These are phyloP conservation scores for Ascochyta fabae DNA, from an alignment of 2,329 filamentous ascomycete genomes.

Conservation along the genomic window DNA sequence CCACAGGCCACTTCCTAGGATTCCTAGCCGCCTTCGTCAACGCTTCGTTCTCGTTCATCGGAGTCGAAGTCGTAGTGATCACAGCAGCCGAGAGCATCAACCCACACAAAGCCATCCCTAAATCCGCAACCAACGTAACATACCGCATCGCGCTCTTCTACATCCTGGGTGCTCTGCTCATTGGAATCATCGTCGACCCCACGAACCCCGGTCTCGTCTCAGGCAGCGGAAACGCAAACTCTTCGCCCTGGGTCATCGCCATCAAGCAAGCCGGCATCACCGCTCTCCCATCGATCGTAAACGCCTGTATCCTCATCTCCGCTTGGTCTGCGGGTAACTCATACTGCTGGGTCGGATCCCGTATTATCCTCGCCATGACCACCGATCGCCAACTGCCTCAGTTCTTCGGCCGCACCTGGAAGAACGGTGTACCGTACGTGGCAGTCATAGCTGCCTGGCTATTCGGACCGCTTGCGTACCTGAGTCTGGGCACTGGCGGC, in stretches of 20 bases:
- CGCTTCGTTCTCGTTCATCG: slow-evolving; percentile 50
- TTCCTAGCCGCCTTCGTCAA: slow-evolving; percentile 60
- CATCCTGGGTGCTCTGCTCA: slow-evolving; percentile 57
- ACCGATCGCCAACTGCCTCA: slow-evolving; percentile 31
- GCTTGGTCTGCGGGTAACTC: slow-evolving; percentile 38
- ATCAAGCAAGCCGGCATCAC: slow-evolving; percentile 55
- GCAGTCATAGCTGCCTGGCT: slow-evolving; percentile 68
- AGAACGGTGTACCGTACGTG: slow-evolving; percentile 73
- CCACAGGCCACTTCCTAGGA: slow-evolving; percentile 59
- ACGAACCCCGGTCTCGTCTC: slow-evolving; percentile 48
- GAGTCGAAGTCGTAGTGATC: slow-evolving; percentile 64
- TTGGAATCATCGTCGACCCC: slow-evolving; percentile 64
- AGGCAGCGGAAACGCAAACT: slow-evolving; percentile 42
- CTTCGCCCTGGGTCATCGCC: slow-evolving; percentile 62
- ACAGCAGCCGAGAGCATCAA: slow-evolving; percentile 70
- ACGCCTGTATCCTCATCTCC: slow-evolving; percentile 33
- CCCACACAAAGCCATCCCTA: slow-evolving; percentile 70
- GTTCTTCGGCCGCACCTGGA: slow-evolving; percentile 48
- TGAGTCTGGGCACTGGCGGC: slow-evolving; percentile 71
- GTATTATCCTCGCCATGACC: slow-evolving; percentile 34
- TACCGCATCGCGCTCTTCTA: slow-evolving; percentile 55
- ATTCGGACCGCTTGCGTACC: slow-evolving; percentile 63
- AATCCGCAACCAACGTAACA: slow-evolving; percentile 55
- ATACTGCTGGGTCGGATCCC: slow-evolving; percentile 34
- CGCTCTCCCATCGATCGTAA: slow-evolving; percentile 38